phyloP scores from a whole-genome alignment of 306 rosid species.

The Malus asiatica region DNA sequence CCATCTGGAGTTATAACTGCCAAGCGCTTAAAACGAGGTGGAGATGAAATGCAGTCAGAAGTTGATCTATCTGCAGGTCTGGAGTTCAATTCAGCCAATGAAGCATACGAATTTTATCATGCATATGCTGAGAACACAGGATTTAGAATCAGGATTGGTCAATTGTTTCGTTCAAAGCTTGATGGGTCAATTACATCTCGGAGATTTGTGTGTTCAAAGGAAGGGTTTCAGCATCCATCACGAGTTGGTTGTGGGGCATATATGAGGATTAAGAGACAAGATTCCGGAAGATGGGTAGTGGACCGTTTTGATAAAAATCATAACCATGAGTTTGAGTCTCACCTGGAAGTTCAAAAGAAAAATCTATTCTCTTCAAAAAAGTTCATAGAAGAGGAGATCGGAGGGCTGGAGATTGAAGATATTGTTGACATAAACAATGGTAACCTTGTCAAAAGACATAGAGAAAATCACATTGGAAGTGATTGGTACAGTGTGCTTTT shows the following conservation, averaged over 20 bases:
- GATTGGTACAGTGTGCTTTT: conserved; percentile 73
- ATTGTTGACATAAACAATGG: conserved; percentile 48
- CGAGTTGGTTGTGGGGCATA: conserved; percentile 91
- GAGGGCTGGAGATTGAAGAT: conserved; percentile 53
- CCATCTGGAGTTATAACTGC: conserved; percentile 53
- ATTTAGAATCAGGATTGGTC: conserved; percentile 83
- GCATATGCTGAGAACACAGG: conserved; percentile 65
- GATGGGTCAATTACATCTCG: conserved; percentile 79
- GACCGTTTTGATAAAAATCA: conserved; percentile 82
- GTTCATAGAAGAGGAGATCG: conserved; percentile 51
- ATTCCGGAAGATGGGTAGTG: conserved; percentile 77
- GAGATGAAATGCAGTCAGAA: conserved; percentile 37
- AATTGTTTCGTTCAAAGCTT: conserved; percentile 83
- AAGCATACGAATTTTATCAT: conserved; percentile 78
- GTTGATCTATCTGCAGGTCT: conserved; percentile 65
- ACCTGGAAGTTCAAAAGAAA: conserved; percentile 31
- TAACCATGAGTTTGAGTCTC: conserved; percentile 66
- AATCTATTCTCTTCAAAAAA: conserved; percentile 45
- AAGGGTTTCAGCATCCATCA: conserved; percentile 95
- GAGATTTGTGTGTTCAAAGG: conserved; percentile 90
- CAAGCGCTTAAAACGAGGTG: conserved; percentile 55
- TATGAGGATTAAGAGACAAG: conserved; percentile 83
- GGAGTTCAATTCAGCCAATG: conserved; percentile 76
- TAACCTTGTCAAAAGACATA: conserved; percentile 40
- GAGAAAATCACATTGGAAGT: conserved; percentile 70